Base-by-base conservation (phyloP, 192 early-diverging fungal genomes). In the Neocallimastix lanati region DNA sequence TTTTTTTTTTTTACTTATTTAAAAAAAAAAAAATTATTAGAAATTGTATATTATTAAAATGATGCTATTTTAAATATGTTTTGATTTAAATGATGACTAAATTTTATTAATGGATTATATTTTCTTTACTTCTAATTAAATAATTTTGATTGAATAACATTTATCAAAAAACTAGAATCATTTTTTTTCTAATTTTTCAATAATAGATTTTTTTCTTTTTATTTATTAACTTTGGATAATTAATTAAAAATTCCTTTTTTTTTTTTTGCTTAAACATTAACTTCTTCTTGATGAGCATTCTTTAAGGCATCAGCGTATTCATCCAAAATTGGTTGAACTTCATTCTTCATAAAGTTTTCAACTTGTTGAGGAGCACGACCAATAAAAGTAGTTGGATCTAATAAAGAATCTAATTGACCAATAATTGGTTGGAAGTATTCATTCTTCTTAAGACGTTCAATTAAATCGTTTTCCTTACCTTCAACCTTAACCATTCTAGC, bases 361-460 rank as follows among this genome's bases (percentile, higher is more conserved):
- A 96, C 95, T 86, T 99, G 97, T 87, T 94, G 90, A 18, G 95
- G 95, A 15, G 97, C 96, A 80, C 96, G 89, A 28, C 97, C 97
- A 79, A 94, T 92, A 83, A 99, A 99, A 16, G 96, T 98, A 15
- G 86, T 86, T 5, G 96, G 96, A 76, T 97, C 92, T 80, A 99
- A 85, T 36, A 99, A 86, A 14, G 82, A 76, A 28, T 92, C 90
- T 77, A 87, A 81, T 36, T 95, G 92, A 25, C 86, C 88, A 83
- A 88, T 85, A 81, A 99, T 93, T 14, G 94, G 94, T 80, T 91
- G 87, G 86, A 99, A 99, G 88, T 99, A 99, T 76, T 85, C 80
- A 18, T 90, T 88, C 67, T 87, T 90, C 81, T 89, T 89, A 77
- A 99, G 92, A 35, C 96, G 86, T 80, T 97, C 92, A 78, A 99